phyloP scores from a whole-genome alignment of 257 asterid species.

The Capsicum pubescens region DNA sequence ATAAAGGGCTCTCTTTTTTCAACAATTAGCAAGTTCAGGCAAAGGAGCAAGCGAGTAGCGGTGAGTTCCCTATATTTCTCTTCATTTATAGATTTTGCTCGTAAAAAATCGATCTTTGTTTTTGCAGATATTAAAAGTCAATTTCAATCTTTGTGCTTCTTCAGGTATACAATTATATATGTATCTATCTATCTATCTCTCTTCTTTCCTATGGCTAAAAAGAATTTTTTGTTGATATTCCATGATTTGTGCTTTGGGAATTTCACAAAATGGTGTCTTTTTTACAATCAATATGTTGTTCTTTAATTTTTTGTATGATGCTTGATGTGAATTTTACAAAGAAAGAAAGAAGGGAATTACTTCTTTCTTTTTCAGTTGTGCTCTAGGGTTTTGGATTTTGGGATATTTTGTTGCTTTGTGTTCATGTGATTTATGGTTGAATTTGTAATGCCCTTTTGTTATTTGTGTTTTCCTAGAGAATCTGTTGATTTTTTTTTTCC shows the following conservation, averaged over 20 bases:
- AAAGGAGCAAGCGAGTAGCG: not conserved
- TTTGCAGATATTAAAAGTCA: not conserved
- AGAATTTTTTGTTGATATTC: not conserved
- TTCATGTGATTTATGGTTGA: not conserved
- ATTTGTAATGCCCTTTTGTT: not conserved
- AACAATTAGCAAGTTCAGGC: not conserved
- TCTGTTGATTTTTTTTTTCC: not conserved
- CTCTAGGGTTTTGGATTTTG: conserved; percentile 6
- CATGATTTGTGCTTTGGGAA: not conserved
- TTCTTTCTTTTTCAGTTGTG: not conserved
- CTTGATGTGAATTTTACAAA: not conserved
- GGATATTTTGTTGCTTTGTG: not conserved
- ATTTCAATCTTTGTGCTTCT: not conserved
- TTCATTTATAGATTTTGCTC: not conserved
- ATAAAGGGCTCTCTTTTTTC: not conserved
- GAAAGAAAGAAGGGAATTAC: not conserved
- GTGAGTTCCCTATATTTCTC: not conserved
- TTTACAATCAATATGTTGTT: not conserved
- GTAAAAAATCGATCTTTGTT: not conserved
- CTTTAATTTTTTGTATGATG: no score
- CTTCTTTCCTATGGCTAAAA: conserved; percentile 3
- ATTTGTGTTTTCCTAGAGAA: not conserved
- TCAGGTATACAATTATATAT: not conserved
- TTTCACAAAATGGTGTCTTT: not conserved
- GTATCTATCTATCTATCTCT: not conserved